Conservation (phyloP, 345 rosid genomes). For the Rhodamnia argentea region DNA sequence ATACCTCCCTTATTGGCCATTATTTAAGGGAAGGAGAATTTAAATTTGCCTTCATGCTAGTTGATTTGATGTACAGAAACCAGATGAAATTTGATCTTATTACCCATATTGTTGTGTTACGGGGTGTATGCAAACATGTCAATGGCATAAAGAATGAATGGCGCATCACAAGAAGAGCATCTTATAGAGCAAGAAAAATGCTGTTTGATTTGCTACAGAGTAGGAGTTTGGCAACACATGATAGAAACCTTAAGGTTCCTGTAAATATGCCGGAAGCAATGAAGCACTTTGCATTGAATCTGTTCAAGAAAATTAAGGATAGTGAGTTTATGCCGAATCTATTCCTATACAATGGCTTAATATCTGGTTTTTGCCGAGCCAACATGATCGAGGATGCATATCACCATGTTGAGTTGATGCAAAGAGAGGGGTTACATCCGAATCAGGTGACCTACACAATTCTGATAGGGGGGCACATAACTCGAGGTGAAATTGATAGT, state of each 20-base stretch:
- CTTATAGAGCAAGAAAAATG: slow-evolving; percentile 21
- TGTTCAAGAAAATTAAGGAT: slow-evolving; percentile 28
- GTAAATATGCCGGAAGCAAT: slow-evolving; percentile 13
- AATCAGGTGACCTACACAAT: slow-evolving; percentile 55
- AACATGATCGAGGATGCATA: slow-evolving; percentile 43
- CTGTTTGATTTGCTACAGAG: slow-evolving; percentile 34
- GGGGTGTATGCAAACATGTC: slow-evolving; percentile 32
- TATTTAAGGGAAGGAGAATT: slow-evolving; percentile 46
- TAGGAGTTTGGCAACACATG: slow-evolving; percentile 10
- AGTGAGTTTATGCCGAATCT: slow-evolving; percentile 33
- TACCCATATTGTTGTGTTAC: slow-evolving; percentile 26
- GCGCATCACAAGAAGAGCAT: slow-evolving; percentile 12
- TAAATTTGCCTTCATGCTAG: slow-evolving; percentile 37
- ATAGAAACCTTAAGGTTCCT: slow-evolving; percentile 11
- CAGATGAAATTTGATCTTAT: slow-evolving; percentile 31
- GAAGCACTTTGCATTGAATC: slow-evolving; percentile 37
- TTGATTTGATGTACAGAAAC: slow-evolving; percentile 36
- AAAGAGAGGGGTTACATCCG: slow-evolving; percentile 37
- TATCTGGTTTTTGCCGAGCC: slow-evolving; percentile 36
- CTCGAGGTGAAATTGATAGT: slow-evolving; percentile 34
- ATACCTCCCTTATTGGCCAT: slow-evolving; percentile 39
- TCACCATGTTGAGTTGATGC: slow-evolving; percentile 43
- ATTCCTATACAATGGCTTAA: slow-evolving; percentile 39
- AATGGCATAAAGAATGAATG: slow-evolving; percentile 9
- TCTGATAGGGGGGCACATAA: slow-evolving; percentile 41